A percentile compares a stretch with the other conserved stretches of the same genome.
phyloP scores from a whole-genome alignment of 2,329 filamentous ascomycete species.

The Diaporthe vexans region DNA sequence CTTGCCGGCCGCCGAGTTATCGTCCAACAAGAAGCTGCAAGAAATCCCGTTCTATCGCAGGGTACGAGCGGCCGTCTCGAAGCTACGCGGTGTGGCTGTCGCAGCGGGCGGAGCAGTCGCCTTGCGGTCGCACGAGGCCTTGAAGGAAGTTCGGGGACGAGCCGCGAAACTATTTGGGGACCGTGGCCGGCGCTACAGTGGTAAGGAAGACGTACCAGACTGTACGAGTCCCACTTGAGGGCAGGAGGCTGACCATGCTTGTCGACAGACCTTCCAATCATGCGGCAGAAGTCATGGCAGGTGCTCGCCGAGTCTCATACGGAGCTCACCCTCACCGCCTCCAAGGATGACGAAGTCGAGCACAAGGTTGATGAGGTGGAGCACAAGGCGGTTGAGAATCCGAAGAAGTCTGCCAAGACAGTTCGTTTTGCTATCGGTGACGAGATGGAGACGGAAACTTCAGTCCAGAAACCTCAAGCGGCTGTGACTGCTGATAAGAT shows the following conservation, averaged over 20 bases:
- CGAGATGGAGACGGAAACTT: background rate
- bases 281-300: constrained; percentile 34
- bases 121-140: background rate
- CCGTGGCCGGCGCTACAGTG: background rate
- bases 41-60: background rate
- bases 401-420: background rate
- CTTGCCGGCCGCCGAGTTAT: constrained; percentile 1
- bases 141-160: background rate
- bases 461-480: constrained; percentile 19
- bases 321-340: background rate
- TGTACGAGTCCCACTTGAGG: background rate
- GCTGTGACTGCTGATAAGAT: background rate
- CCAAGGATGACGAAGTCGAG: background rate
- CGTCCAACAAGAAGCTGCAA: background rate
- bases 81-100: background rate
- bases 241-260: background rate
- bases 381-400: background rate
- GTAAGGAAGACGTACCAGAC: background rate
- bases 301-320: constrained; percentile 33
- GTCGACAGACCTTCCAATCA: constrained; percentile 38
- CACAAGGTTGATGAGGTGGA: background rate
- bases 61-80: background rate
- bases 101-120: background rate
- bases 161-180: background rate
- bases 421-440: background rate